Base-by-base conservation (phyloP, 768 basidiomycete genomes). In the Collybia nuda region DNA sequence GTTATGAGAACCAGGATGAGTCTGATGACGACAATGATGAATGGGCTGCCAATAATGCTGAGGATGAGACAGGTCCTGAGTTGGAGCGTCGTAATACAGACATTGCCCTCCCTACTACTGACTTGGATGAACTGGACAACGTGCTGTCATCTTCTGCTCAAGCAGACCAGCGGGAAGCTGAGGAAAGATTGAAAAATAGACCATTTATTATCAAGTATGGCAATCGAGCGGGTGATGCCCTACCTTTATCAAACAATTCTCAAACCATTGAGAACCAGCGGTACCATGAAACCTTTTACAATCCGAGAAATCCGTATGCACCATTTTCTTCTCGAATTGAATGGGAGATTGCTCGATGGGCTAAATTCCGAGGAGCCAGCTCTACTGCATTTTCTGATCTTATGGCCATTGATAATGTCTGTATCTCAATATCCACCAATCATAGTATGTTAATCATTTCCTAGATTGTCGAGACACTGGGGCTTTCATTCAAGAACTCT, bases 271-370 rank as follows among this genome's bases (percentile, higher is more conserved):
- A 56, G 22, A 21, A 48, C 6, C 12, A n/a, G 24, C 52, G 52
- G 26, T 38, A 11, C 3, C 19, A 29, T 24, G 17, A 23, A 6
- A 15, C 4, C 24, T 7, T 56, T 12, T 29, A 47, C 23, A 32
- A 41, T 21, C 9, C 42, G 0, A 2, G 32, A 1, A 66, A 62
- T 44, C 37, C 17, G 0, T 65, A 51, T 40, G 61, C 67, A 9
- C 74, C 68, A 0, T 75, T 76, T 54, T 15, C 18, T 0, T 72
- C 68, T 0, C 21, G 65, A 17, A 24, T 72, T 1, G 71, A 75
- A 35, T 77, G 70, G 71, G 69, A 71, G 41, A 24, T 77, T 40
- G 73, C 67, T 2, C 47, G 50, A 12, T 75, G 75, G 74, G 72
- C 69, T 3, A 76, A 74, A 50, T 42, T 67, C 1, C 55, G 58